Evolutionary conservation across 106 monocot species (phyloP).

Genomic region (Dioscorea zingiberensis): DNA sequence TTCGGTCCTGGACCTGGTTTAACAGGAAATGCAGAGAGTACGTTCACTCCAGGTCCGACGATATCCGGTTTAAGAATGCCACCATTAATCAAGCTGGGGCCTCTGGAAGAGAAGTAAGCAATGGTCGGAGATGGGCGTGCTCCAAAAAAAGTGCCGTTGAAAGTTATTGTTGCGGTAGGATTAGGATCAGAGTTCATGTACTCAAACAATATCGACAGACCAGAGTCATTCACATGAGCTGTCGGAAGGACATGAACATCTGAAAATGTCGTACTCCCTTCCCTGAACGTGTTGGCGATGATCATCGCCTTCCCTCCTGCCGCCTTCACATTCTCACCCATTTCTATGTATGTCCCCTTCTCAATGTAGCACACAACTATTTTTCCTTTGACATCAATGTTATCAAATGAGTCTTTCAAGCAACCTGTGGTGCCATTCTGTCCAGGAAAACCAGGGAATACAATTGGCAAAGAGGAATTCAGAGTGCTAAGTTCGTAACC

Average conservation of each 20-base stretch:
- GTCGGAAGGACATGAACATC: neutral
- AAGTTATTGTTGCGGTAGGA: neutral
- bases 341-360: neutral
- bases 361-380: neutral
- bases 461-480: neutral
- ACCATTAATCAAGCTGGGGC: neutral
- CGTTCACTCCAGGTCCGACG: constrained; percentile 1
- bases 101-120: neutral
- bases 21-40: constrained; percentile 1
- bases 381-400: constrained; percentile 6
- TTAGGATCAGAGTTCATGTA: neutral
- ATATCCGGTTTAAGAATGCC: constrained; percentile 4
- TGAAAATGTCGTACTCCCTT: neutral
- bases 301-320: constrained; percentile 1
- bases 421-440: neutral
- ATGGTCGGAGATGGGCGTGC: neutral
- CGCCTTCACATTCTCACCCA: neutral
- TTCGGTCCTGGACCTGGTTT: neutral
- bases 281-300: neutral
- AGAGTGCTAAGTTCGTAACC: neutral
- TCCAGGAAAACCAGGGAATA: neutral
- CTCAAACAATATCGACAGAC: neutral
- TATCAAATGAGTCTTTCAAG: constrained; percentile 2
- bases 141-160: neutral
- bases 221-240: neutral